Percentiles rank a stretch among this genome's conserved stretches.
Evolutionary conservation across 1,284 basidiomycete genomes (phyloP).

Genomic region (Cutaneotrichosporon cyanovorans): DNA sequence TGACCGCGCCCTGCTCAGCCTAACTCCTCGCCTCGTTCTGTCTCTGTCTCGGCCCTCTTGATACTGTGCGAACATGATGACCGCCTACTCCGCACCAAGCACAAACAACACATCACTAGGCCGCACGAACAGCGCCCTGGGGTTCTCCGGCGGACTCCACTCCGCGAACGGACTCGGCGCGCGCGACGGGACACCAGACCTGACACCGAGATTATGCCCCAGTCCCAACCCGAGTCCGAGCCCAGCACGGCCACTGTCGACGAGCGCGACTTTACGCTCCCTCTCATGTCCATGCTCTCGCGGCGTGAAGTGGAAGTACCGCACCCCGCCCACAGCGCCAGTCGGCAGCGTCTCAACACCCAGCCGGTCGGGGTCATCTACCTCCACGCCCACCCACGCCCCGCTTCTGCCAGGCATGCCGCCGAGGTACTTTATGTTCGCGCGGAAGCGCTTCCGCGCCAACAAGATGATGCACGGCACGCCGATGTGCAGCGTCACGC

Average conservation of each 20-base stretch:
- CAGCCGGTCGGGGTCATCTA: slow-evolving; percentile 55
- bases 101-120: slow-evolving; percentile 38
- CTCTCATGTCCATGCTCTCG: too few relatives aligned
- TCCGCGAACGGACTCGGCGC: slow-evolving; percentile 17
- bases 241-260: slow-evolving; percentile 17
- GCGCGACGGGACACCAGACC: neutral
- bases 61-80: too few relatives aligned
- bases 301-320: slow-evolving; percentile 32
- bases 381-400: slow-evolving; percentile 87
- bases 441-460: slow-evolving; percentile 67
- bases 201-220: neutral
- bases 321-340: slow-evolving; percentile 23
- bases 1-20: too few relatives aligned
- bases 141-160: slow-evolving; percentile 16
- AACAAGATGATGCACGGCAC: slow-evolving; percentile 80
- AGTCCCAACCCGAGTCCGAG: slow-evolving; percentile 4
- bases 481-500: slow-evolving; percentile 72
- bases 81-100: slow-evolving; percentile 28
- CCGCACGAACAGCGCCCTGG: slow-evolving; percentile 34
- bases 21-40: too few relatives aligned
- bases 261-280: slow-evolving; percentile 18
- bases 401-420: slow-evolving; percentile 64
- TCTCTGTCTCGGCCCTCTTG: too few relatives aligned
- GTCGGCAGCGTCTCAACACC: slow-evolving; percentile 23
- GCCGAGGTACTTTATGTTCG: slow-evolving; percentile 79